Conservation (phyloP, 768 basidiomycete species). For the Serendipita sp. region DNA sequence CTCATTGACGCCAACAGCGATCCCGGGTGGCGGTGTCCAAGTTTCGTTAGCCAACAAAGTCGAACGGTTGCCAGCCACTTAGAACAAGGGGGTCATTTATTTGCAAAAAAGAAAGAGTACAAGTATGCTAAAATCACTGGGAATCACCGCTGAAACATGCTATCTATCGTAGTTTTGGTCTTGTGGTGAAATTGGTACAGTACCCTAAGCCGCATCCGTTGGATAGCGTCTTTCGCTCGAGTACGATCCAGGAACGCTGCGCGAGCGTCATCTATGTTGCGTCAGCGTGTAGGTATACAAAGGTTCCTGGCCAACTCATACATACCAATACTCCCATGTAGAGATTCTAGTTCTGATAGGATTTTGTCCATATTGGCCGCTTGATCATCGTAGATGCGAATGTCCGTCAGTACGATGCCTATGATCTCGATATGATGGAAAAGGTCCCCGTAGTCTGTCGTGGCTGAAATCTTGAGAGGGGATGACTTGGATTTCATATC, state of each 20-base stretch:
- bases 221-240: conserved; percentile 9
- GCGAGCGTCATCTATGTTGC: conserved; percentile 7
- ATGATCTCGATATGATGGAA: conserved; percentile 1
- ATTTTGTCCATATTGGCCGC: neutral
- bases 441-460: conserved; percentile 5
- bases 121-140: neutral
- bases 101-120: neutral
- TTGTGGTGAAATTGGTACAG: conserved; percentile 2
- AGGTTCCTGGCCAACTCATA: neutral
- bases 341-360: neutral
- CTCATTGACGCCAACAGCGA: neutral
- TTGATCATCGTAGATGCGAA: neutral
- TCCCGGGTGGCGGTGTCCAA: neutral
- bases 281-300: neutral
- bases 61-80: neutral
- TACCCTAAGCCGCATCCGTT: conserved; percentile 8
- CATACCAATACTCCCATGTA: neutral
- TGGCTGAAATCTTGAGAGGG: neutral
- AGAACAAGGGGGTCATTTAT: too few relatives aligned
- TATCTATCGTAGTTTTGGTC: neutral
- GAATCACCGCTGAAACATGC: neutral
- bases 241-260: conserved; percentile 11
- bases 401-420: conserved; percentile 1
- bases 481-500: neutral
- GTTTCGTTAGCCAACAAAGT: neutral